A percentile compares a stretch with the other conserved stretches of the same genome.
phyloP scores from a whole-genome alignment of 176 grass and related monocot genomes.

The Oryza brachyantha region DNA sequence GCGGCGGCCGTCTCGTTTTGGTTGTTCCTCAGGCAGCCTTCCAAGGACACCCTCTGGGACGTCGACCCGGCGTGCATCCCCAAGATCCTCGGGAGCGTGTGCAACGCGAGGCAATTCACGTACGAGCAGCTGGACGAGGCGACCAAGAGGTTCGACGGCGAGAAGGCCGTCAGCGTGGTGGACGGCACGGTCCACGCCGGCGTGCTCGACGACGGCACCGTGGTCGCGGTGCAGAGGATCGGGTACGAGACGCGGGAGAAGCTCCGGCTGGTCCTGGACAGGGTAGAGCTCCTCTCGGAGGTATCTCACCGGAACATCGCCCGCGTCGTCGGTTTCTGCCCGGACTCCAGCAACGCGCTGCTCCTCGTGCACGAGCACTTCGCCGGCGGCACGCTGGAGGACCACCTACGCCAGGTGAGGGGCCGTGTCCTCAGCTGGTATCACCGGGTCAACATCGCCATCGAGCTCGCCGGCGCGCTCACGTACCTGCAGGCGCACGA shows the following conservation, averaged over 20 bases:
- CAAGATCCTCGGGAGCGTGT: slow-evolving; percentile 66
- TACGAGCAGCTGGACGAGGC: slow-evolving; percentile 89
- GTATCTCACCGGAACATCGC: slow-evolving; percentile 68
- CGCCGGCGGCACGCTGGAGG: slow-evolving; percentile 67
- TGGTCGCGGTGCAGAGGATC: slow-evolving; percentile 79
- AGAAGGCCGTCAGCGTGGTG: slow-evolving; percentile 36
- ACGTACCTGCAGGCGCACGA: slow-evolving; percentile 70
- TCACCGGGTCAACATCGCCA: slow-evolving; percentile 69
- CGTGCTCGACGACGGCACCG: slow-evolving; percentile 62
- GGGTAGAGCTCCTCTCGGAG: slow-evolving; percentile 66
- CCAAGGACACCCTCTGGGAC: slow-evolving; percentile 52
- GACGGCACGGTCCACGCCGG: slow-evolving; percentile 59
- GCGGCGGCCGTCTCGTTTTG: slow-evolving; percentile 57
- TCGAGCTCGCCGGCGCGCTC: slow-evolving; percentile 76
- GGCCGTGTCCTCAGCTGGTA: slow-evolving; percentile 68
- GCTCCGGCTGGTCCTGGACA: slow-evolving; percentile 50
- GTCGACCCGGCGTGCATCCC: slow-evolving; percentile 77
- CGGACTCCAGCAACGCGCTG: slow-evolving; percentile 52
- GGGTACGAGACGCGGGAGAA: slow-evolving; percentile 51
- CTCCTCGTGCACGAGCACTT: slow-evolving; percentile 87
- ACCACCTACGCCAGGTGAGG: slow-evolving; percentile 55
- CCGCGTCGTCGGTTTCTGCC: slow-evolving; percentile 79
- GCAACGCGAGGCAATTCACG: slow-evolving; percentile 65
- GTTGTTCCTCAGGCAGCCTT: slow-evolving; percentile 69
- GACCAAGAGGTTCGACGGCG: slow-evolving; percentile 54